Percentiles rank a stretch among this genome's conserved stretches.
These are phyloP conservation scores for Phylloporus arenicola DNA, from an alignment of 768 basidiomycete genomes.

Conservation along the genomic window DNA sequence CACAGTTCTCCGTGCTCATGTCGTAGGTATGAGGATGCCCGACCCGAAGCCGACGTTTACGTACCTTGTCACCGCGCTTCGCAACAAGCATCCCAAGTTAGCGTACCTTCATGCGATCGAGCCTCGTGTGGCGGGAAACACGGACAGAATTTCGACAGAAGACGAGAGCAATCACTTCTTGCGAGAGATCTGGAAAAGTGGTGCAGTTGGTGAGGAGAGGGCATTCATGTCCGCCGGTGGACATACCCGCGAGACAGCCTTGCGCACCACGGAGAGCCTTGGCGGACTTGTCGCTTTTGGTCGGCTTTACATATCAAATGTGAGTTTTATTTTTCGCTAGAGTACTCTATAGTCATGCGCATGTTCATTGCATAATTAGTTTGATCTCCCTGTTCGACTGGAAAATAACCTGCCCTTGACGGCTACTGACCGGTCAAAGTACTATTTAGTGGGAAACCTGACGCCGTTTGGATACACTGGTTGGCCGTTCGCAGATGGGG, in stretches of 20 bases:
- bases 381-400: slow-evolving; percentile 24
- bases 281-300: slow-evolving; percentile 25
- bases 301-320: not conserved
- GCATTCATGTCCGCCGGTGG: slow-evolving; percentile 41
- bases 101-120: slow-evolving; percentile 42
- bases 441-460: slow-evolving; percentile 22
- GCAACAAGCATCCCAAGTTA: slow-evolving; percentile 28
- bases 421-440: slow-evolving; percentile 16
- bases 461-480: slow-evolving; percentile 27
- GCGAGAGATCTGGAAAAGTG: slow-evolving; percentile 20
- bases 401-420: slow-evolving; percentile 14
- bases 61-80: slow-evolving; percentile 28
- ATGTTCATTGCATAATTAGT: slow-evolving; percentile 9
- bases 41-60: slow-evolving; percentile 26
- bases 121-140: slow-evolving; percentile 17
- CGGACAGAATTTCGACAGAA: not conserved
- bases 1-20: not conserved
- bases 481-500: slow-evolving; percentile 19
- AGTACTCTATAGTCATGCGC: not conserved
- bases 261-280: slow-evolving; percentile 30
- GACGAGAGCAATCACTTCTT: slow-evolving; percentile 25
- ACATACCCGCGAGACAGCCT: slow-evolving; percentile 36
- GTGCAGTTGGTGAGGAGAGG: not conserved
- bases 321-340: not conserved
- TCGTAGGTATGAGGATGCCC: slow-evolving; percentile 29